A percentile compares a stretch with the other conserved stretches of the same genome.
These are phyloP conservation scores for Plenodomus tracheiphilus DNA, from an alignment of 2,329 filamentous ascomycete genomes.

Conservation along the genomic window DNA sequence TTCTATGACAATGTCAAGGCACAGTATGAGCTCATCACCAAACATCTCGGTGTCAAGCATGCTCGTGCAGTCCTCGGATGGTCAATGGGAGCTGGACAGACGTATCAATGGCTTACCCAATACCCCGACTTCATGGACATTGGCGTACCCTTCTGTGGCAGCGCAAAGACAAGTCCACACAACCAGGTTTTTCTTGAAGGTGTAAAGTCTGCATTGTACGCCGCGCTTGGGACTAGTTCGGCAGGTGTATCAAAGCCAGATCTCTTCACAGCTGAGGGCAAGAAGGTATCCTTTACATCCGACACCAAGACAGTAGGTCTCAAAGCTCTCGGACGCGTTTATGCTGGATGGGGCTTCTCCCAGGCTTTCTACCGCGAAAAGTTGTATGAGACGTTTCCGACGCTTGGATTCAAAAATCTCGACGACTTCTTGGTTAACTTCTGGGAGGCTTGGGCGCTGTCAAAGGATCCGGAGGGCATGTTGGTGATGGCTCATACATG, in stretches of 20 bases:
- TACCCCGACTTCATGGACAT: slow-evolving; percentile 69
- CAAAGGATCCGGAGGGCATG: slow-evolving; percentile 76
- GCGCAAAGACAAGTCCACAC: slow-evolving; percentile 65
- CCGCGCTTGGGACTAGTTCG: slow-evolving; percentile 58
- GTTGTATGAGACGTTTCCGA: slow-evolving; percentile 60
- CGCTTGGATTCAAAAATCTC: slow-evolving; percentile 66
- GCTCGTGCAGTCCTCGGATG: slow-evolving; percentile 67
- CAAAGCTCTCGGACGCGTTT: slow-evolving; percentile 73
- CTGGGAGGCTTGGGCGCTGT: slow-evolving; percentile 75
- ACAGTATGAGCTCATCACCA: slow-evolving; percentile 67
- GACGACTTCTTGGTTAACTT: slow-evolving; percentile 76
- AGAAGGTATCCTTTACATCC: slow-evolving; percentile 52
- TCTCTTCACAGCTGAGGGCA: slow-evolving; percentile 21
- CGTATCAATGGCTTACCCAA: slow-evolving; percentile 66
- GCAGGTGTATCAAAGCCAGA: slow-evolving; percentile 50
- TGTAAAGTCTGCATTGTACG: slow-evolving; percentile 63
- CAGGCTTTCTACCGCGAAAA: slow-evolving; percentile 77
- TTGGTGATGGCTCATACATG: slow-evolving; percentile 77
- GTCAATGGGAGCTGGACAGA: slow-evolving; percentile 72
- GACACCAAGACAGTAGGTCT: slow-evolving; percentile 61
- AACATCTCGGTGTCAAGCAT: slow-evolving; percentile 63
- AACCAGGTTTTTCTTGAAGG: slow-evolving; percentile 71
- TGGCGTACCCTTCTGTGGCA: slow-evolving; percentile 67
- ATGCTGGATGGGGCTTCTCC: slow-evolving; percentile 80
- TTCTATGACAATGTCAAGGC: slow-evolving; percentile 72